Percentiles rank a stretch among this genome's conserved stretches.
phyloP scores from a whole-genome alignment of 371 early-diverging fungal species.

The Rhizopus sp. region DNA sequence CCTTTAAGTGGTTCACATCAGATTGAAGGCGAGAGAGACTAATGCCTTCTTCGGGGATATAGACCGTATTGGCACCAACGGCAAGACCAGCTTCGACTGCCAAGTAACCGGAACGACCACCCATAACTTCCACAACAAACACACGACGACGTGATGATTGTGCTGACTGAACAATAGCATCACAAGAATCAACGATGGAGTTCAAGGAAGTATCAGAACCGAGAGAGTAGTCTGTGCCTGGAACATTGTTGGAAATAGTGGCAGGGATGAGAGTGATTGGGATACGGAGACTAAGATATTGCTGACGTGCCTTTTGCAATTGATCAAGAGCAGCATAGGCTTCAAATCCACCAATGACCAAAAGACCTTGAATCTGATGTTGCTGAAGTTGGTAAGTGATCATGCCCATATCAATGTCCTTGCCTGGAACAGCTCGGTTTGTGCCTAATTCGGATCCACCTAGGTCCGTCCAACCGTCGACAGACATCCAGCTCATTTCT shows the following conservation, averaged over 20 bases:
- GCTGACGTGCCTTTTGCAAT: constrained; percentile 67
- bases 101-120: constrained; percentile 96
- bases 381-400: constrained; percentile 94
- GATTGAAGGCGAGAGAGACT: constrained; percentile 75
- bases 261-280: constrained; percentile 96
- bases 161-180: constrained; percentile 93
- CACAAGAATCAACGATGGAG: constrained; percentile 92
- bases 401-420: constrained; percentile 73
- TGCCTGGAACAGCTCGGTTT: constrained; percentile 85
- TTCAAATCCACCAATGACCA: constrained; percentile 97
- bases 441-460: constrained; percentile 98
- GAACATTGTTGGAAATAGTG: constrained; percentile 98
- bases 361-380: constrained; percentile 82
- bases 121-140: constrained; percentile 98
- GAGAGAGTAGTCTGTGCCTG: constrained; percentile 95
- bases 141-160: constrained; percentile 92
- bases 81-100: constrained; percentile 92
- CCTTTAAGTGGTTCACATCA: constrained; percentile 82
- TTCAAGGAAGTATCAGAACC: constrained; percentile 98
- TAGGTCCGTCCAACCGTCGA: constrained; percentile 86
- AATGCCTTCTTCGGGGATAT: constrained; percentile 96
- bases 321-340: constrained; percentile 82
- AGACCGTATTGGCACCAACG: constrained; percentile 91
- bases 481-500: constrained; percentile 83
- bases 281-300: constrained; percentile 89